A percentile compares a stretch with the other conserved stretches of the same genome.
These are phyloP conservation scores for Coriaria nepalensis DNA, from an alignment of 306 rosid genomes.

Conservation along the genomic window DNA sequence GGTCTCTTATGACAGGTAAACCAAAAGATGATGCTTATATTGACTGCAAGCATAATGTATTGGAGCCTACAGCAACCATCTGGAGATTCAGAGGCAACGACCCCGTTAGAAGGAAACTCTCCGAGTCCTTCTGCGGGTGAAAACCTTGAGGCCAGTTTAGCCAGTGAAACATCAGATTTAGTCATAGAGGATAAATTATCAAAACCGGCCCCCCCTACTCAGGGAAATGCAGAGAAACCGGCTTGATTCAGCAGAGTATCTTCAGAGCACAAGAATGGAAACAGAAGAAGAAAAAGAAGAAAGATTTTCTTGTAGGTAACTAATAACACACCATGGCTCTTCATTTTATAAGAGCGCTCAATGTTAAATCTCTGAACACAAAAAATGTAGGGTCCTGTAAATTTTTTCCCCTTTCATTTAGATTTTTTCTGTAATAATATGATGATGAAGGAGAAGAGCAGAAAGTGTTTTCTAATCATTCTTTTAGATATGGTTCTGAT, in stretches of 20 bases:
- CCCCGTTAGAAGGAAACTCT: constrained; percentile 14
- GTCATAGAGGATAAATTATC: constrained; percentile 25
- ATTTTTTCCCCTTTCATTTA: neutral
- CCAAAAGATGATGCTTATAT: constrained; percentile 89
- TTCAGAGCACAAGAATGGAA: neutral
- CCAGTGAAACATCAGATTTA: constrained; percentile 32
- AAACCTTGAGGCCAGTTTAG: constrained; percentile 23
- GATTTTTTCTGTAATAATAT: too few relatives aligned
- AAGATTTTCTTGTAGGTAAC: neutral
- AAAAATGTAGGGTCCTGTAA: constrained; percentile 11
- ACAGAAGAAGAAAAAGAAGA: neutral
- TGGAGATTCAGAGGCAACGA: constrained; percentile 19
- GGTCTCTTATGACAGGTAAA: constrained; percentile 40
- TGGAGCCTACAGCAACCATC: constrained; percentile 81
- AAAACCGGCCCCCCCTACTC: constrained; percentile 10
- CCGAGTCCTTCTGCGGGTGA: constrained; percentile 23
- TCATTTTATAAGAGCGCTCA: too few relatives aligned
- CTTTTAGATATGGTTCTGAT: too few relatives aligned
- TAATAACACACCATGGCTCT: too few relatives aligned
- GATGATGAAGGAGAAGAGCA: too few relatives aligned
- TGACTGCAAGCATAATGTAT: constrained; percentile 93
- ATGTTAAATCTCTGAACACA: too few relatives aligned
- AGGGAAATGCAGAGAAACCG: neutral
- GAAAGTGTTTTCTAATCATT: too few relatives aligned
- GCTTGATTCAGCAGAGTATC: neutral